These are phyloP conservation scores for Metschnikowia chrysomelidarum DNA, from an alignment of 805 yeast genomes.

Conservation along the genomic window DNA sequence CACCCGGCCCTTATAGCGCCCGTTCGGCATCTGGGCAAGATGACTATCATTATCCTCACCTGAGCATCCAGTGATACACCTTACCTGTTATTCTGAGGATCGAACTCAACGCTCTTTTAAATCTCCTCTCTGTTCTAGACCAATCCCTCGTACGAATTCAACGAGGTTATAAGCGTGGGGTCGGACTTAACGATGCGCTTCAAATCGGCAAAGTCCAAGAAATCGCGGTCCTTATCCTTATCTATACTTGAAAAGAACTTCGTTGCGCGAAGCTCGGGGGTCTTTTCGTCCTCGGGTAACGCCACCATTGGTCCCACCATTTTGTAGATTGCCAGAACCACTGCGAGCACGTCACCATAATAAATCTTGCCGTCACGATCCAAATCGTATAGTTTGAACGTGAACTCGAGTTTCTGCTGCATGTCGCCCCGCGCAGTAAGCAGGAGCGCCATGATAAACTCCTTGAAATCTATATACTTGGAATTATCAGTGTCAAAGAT, in stretches of 20 bases:
- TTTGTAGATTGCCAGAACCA: slow-evolving; percentile 81
- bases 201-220: slow-evolving; percentile 79
- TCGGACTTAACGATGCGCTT: slow-evolving; percentile 76
- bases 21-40: no score
- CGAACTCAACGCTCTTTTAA: no score
- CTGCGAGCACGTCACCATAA: slow-evolving; percentile 74
- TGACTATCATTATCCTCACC: no score
- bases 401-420: slow-evolving; percentile 86
- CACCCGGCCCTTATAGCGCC: no score
- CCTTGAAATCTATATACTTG: slow-evolving; percentile 86
- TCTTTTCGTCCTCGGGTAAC: slow-evolving; percentile 81
- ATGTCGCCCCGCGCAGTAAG: slow-evolving; percentile 81
- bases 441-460: slow-evolving; percentile 84
- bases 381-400: slow-evolving; percentile 83
- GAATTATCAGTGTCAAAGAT: slow-evolving; percentile 82
- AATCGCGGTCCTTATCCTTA: slow-evolving; percentile 62
- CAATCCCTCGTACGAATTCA: slow-evolving; percentile 77
- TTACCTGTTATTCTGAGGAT: no score
- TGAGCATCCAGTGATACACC: no score
- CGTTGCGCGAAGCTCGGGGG: slow-evolving; percentile 84
- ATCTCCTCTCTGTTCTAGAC: no score
- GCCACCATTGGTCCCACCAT: slow-evolving; percentile 96
- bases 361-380: slow-evolving; percentile 74
- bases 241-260: slow-evolving; percentile 77
- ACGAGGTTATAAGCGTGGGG: slow-evolving; percentile 70